Evolutionary conservation across 129 eudicot genomes (phyloP).

Genomic region (Flaveria sonorensis): DNA sequence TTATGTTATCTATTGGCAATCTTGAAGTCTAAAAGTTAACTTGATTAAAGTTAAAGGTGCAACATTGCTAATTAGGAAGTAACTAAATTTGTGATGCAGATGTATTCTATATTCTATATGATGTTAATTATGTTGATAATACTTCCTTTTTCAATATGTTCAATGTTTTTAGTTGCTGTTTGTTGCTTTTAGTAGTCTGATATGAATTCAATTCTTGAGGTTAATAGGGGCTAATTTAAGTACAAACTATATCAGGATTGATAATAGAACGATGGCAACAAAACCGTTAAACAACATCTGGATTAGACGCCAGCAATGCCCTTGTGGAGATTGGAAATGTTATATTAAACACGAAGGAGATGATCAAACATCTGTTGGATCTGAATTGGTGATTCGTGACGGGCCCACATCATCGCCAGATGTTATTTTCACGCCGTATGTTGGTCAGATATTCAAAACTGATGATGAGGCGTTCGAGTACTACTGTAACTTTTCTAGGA

Average conservation of each 20-base stretch:
- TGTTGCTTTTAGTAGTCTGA: background rate
- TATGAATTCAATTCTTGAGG: slow-evolving; percentile 2
- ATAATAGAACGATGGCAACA: slow-evolving; percentile 44
- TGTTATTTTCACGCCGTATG: slow-evolving; percentile 59
- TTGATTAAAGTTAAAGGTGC: background rate
- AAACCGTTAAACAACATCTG: slow-evolving; percentile 63
- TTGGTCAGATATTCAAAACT: slow-evolving; percentile 61
- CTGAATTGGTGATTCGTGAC: slow-evolving; percentile 43
- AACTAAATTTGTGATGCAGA: background rate
- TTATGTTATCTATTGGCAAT: background rate
- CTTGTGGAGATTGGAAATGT: slow-evolving; percentile 92
- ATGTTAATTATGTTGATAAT: background rate
- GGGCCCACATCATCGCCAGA: slow-evolving; percentile 39
- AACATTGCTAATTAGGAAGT: background rate
- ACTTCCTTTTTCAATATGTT: background rate
- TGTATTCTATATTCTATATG: background rate
- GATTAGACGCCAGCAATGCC: slow-evolving; percentile 82
- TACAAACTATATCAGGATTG: background rate
- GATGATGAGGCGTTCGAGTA: slow-evolving; percentile 75
- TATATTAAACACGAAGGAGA: slow-evolving; percentile 62
- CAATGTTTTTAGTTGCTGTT: background rate
- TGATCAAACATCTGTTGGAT: slow-evolving; percentile 41
- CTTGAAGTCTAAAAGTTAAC: background rate
- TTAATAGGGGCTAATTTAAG: background rate
- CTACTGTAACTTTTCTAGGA: slow-evolving; percentile 69